Base-by-base conservation (phyloP, 2,329 filamentous ascomycete species). In the Sordariomycetes sp. region DNA sequence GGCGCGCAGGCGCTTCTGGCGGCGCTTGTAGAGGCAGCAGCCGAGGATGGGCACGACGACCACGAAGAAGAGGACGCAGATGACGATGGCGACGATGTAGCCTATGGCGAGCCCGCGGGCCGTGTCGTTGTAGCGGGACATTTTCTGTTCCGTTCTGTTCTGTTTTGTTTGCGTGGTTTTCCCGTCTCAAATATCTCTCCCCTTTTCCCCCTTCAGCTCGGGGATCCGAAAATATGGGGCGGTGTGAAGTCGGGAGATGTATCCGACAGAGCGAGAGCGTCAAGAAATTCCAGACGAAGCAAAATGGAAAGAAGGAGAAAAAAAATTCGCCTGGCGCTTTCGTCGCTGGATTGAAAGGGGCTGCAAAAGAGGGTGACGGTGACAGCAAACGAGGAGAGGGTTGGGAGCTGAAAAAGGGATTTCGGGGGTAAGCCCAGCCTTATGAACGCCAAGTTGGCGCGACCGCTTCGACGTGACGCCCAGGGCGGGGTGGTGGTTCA, bases 61-160 rank as follows among this genome's bases (percentile, higher is more conserved):
- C 50, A 58, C 25, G 56, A 58, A 58, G 56, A 58, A 54, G 56
- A 53, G 2, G 50, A 58, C 51, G 56, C 25, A 43, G 51, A 58
- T 24, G 35, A 28, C 56, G 22, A 58, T 58, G 22, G 56, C 56
- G 34, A 58, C 56, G 35, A 58, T 58, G 56, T 46, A 52, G 35
- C 56, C 56, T 37, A 58, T 58, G 20, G 56, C 56, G 34, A 58
- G 50, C 20, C 56, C 51, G 22, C 50, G 50, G 35, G 18, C 14
- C 2, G 50, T 12, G 14, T 43, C 18, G 20, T 46, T 18, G 35
- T 51, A 43, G 18, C 20, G 12, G 51, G 6, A 14, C 51, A 32
- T 53, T 25, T 25, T 51, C 8, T 48, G 5, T 48, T 48, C n/a
- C 14, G 10, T n/a, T 28, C 32, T 11, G 20, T 18, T 32, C n/a